Evolutionary conservation across 768 basidiomycete genomes (phyloP), one percentile per base, ranked within the genome.

Genomic region (Suillus sp.): DNA sequence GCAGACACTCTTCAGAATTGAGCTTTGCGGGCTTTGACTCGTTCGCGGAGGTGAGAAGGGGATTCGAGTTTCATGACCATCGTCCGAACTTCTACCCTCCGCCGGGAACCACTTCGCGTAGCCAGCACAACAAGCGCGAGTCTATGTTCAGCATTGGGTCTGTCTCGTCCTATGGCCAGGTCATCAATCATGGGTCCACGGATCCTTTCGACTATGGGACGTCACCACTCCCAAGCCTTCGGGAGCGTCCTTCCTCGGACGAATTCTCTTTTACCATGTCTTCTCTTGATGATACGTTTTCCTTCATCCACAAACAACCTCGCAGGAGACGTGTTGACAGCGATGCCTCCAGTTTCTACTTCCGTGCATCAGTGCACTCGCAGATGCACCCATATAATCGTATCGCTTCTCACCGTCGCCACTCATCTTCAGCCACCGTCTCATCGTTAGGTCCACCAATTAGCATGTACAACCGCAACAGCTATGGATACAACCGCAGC

Each of bases 311-410:
- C 57, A 67, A 68, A 27, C 74, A 76, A 59, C 72, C 72, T 1
- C 79, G 73, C 30, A 81, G 83, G 37, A 78, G 72, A 48, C 83
- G 91, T 11, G 85, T 90, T 14, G 91, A 89, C 34, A 92, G 89
- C 61, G 90, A 93, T 67, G 83, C 87, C 0, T 91, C 90, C 0
- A 91, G 88, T 71, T 92, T 91, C 77, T 92, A 90, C 68, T 90
- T 89, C 83, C 74, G 70, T 57, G 48, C 38, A 2, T 78, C 81
- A 2, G 63, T 66, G 9, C 57, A 68, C 1, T 67, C 76, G 0
- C 64, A 69, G 7, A 45, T 66, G 37, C 73, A 74, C 64, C 77
- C 80, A 0, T 76, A 78, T 64, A 75, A 70, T 45, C 83, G 83
- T 47, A 5, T 40, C 40, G 8, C 56, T 40, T 81, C 81, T 1